Evolutionary conservation across 2,329 filamentous ascomycete species (phyloP).

Genomic region (Akanthomyces muscarius): DNA sequence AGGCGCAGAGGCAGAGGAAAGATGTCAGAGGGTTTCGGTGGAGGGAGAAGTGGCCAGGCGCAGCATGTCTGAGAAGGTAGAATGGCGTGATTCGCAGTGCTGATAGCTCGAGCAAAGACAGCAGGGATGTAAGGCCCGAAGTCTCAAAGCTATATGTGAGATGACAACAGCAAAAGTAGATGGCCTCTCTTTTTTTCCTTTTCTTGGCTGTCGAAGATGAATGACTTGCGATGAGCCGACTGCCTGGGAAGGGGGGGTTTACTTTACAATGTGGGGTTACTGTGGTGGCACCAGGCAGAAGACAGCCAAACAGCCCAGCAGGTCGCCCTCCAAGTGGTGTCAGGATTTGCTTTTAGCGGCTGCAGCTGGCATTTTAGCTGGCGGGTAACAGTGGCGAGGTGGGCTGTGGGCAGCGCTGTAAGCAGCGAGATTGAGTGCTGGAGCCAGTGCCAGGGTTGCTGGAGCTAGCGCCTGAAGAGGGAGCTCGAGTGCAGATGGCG

Average conservation of each 20-base stretch:
- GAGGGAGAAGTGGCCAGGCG: neutral
- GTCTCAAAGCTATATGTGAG: neutral
- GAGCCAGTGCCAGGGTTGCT: neutral
- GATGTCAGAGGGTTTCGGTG: neutral
- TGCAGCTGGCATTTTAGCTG: no score
- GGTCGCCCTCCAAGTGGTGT: no score
- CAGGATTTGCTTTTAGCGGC: no score
- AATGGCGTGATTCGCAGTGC: neutral
- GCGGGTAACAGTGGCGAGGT: no score
- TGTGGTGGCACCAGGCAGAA: neutral
- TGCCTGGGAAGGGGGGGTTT: neutral
- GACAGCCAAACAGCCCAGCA: neutral
- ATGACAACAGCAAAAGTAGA: neutral
- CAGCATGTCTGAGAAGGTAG: neutral
- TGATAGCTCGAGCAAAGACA: neutral
- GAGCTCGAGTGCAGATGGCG: neutral
- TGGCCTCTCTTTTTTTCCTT: neutral
- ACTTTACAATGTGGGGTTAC: slow-evolving; percentile 1
- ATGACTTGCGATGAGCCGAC: neutral
- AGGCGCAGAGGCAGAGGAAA: neutral
- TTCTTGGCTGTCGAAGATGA: neutral
- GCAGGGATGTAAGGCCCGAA: neutral
- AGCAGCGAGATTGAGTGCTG: slow-evolving; percentile 4
- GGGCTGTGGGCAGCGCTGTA: neutral
- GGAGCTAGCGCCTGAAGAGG: neutral